Percentiles rank a stretch among this genome's conserved stretches.
phyloP scores from a whole-genome alignment of 768 basidiomycete species.

The Clitopilus hobsonii region DNA sequence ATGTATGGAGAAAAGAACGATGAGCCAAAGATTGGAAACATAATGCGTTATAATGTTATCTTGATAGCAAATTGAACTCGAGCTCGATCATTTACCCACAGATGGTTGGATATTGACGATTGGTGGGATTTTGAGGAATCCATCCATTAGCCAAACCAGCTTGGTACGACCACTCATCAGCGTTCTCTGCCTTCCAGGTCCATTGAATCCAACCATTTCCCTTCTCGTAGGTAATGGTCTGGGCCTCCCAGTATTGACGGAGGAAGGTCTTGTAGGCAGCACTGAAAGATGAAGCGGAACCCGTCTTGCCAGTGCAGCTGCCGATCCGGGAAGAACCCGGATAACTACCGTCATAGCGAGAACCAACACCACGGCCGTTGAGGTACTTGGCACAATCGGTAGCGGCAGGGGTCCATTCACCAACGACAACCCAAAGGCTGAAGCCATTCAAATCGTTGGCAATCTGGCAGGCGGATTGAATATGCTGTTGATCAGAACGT shows the following conservation, averaged over 20 bases:
- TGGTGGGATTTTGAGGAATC: constrained; percentile 65
- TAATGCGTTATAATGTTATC: background rate
- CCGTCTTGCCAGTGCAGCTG: constrained; percentile 70
- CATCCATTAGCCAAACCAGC: constrained; percentile 76
- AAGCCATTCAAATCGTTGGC: constrained; percentile 42
- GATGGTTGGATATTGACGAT: constrained; percentile 52
- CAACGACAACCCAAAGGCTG: constrained; percentile 78
- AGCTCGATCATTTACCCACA: constrained; percentile 35
- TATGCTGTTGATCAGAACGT: constrained; percentile 49
- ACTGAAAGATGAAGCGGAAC: constrained; percentile 71
- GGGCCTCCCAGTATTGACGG: constrained; percentile 80
- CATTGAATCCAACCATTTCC: constrained; percentile 76
- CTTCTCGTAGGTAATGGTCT: constrained; percentile 67
- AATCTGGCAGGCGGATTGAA: constrained; percentile 50
- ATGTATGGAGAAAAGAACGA: background rate
- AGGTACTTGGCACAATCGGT: constrained; percentile 81
- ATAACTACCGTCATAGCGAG: constrained; percentile 61
- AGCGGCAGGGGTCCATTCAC: constrained; percentile 80
- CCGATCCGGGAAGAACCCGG: constrained; percentile 66
- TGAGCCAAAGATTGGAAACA: background rate
- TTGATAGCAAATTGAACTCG: background rate
- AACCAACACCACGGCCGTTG: constrained; percentile 74
- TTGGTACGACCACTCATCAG: constrained; percentile 90
- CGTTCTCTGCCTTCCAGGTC: constrained; percentile 81
- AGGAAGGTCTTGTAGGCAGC: constrained; percentile 77